Percentiles rank a stretch among this genome's conserved stretches.
These are phyloP conservation scores for Pythium folliculosum DNA, from an alignment of 352 stramenopile genomes.

Conservation along the genomic window DNA sequence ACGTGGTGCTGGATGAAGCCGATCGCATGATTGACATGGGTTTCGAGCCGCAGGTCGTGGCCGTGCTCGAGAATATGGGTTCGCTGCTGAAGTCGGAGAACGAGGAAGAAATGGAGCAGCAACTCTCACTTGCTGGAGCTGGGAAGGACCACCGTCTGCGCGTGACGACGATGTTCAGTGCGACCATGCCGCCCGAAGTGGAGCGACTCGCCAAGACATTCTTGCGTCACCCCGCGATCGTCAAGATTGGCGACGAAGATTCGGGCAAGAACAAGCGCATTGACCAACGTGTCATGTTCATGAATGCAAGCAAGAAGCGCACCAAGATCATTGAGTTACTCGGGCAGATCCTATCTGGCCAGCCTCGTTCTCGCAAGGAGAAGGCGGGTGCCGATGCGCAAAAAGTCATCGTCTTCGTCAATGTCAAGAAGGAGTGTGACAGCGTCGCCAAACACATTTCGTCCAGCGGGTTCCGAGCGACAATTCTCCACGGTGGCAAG, in stretches of 20 bases:
- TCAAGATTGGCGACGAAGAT: conserved; percentile 98
- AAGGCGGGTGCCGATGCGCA: conserved; percentile 68
- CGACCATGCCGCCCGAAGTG: conserved; percentile 98
- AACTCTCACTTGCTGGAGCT: conserved; percentile 70
- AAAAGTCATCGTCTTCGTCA: conserved; percentile 99
- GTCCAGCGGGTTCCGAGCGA: conserved; percentile 86
- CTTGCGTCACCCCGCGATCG: conserved; percentile 95
- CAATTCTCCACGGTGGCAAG: conserved; percentile 97
- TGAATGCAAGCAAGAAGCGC: conserved; percentile 92
- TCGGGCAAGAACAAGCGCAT: conserved; percentile 99
- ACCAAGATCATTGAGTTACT: conserved; percentile 84
- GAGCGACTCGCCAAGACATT: conserved; percentile 97
- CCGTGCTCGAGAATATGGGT: conserved; percentile 97
- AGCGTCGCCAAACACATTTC: conserved; percentile 94
- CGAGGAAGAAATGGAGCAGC: conserved; percentile 95
- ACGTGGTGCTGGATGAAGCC: conserved; percentile 99
- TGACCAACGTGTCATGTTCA: conserved; percentile 94
- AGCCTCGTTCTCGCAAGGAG: conserved; percentile 69
- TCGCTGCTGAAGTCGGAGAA: conserved; percentile 96
- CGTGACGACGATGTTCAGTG: conserved; percentile 98
- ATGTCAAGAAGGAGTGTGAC: conserved; percentile 98
- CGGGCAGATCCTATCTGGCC: conserved; percentile 76
- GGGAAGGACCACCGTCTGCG: conserved; percentile 74
- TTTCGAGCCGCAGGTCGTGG: conserved; percentile 96
- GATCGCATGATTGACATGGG: conserved; percentile 98